Evolutionary conservation across 2,329 filamentous ascomycete species (phyloP), one percentile per base, ranked within the genome.

Genomic region (Diaporthe eres): DNA sequence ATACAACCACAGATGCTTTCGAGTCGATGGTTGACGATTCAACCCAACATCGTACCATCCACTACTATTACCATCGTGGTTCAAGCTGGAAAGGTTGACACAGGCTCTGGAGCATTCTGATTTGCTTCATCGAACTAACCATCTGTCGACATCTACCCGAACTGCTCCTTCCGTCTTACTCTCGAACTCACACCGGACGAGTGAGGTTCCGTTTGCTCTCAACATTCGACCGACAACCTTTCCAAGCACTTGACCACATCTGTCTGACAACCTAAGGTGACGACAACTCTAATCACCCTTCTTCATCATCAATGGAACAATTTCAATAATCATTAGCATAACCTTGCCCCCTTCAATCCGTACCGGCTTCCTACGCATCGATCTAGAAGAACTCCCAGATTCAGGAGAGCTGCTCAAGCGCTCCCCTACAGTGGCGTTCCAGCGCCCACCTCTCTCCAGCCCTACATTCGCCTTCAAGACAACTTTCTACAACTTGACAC

Each of bases 251-350:
- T 42, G 6, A 7, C 58, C 22, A 3, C 8, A 2, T 4, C 3
- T 5, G 5, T 0, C 13, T 4, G 15, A 9, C 1, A 17, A 3
- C 2, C 28, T 12, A 25, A 0, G 37, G 2, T 6, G 4, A 25
- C 5, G 1, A 17, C 4, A 25, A 25, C 13, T 2, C 1, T 9
- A n/a, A 17, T 1, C 22, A 2, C 12, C 0, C 37, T 8, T 17
- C 37, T 28, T 8, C n/a, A 15, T 60, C 57, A 22, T 25, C 3
- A 34, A 25, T 25, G 13, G 47, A 22, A 13, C 1, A 22, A 4
- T 10, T 2, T 22, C 7, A 34, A 34, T 2, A 22, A 49, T n/a
- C 47, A 49, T 19, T 9, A 49, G n/a, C 47, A 22, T 2, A 9
- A 39, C 2, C 37, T 39, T 12, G 12, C 37, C 37, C 37, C 13